phyloP scores from a whole-genome alignment of 2,329 filamentous ascomycete species.

The Aureobasidium zeae region DNA sequence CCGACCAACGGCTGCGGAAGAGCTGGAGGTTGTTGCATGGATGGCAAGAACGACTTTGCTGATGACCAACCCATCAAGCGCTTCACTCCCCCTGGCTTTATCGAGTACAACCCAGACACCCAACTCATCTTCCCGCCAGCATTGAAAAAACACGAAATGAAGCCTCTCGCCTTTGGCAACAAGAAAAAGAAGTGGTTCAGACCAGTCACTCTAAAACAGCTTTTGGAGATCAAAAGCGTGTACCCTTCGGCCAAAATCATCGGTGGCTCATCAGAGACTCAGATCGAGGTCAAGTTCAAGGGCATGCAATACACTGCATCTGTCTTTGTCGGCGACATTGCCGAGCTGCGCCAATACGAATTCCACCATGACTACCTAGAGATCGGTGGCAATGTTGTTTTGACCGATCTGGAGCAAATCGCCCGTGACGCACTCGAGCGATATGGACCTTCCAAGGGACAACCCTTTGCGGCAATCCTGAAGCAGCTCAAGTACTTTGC shows the following conservation, averaged over 20 bases:
- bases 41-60: constrained; percentile 27
- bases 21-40: constrained; percentile 25
- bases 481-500: constrained; percentile 95
- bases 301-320: constrained; percentile 81
- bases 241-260: constrained; percentile 88
- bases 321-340: constrained; percentile 86
- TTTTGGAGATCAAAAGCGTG: constrained; percentile 81
- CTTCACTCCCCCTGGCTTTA: constrained; percentile 84
- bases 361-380: constrained; percentile 77
- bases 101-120: constrained; percentile 87
- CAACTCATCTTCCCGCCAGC: constrained; percentile 89
- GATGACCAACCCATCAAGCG: constrained; percentile 42
- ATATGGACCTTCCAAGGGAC: constrained; percentile 62
- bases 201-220: constrained; percentile 74
- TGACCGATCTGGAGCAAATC: constrained; percentile 84
- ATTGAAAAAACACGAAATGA: constrained; percentile 72
- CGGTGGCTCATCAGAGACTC: constrained; percentile 90
- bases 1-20: constrained; percentile 46
- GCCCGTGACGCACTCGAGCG: constrained; percentile 68
- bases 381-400: constrained; percentile 81
- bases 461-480: constrained; percentile 81
- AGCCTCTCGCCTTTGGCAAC: constrained; percentile 79
- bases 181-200: constrained; percentile 92
- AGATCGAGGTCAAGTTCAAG: constrained; percentile 98
- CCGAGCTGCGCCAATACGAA: constrained; percentile 72